phyloP scores from a whole-genome alignment of 148 eudicot species.

The Drosera capensis region DNA sequence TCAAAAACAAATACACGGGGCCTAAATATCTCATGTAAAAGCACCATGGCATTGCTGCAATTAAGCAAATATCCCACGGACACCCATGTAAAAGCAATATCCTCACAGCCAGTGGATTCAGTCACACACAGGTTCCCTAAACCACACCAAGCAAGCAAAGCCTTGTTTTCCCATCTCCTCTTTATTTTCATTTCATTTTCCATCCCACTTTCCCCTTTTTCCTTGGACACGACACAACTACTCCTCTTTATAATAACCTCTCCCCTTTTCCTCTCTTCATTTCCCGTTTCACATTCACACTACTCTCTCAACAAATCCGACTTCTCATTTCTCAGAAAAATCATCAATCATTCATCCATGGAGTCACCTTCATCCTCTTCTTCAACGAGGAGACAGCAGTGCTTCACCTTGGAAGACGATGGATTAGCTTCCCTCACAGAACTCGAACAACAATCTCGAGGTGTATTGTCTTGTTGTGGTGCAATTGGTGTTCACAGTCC shows the following conservation, averaged over 20 bases:
- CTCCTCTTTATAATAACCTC: background rate
- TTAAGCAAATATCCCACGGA: no score
- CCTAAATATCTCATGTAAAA: no score
- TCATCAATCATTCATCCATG: constrained; percentile 7
- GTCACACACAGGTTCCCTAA: constrained; percentile 18
- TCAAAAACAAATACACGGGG: no score
- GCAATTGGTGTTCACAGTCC: constrained; percentile 6
- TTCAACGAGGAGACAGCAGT: constrained; percentile 15
- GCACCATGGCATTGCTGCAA: no score
- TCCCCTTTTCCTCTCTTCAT: background rate
- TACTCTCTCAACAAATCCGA: background rate
- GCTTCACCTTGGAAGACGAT: constrained; percentile 27
- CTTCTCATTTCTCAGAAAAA: background rate
- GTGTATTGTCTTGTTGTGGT: constrained; percentile 19
- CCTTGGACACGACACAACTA: background rate
- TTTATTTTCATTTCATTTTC: background rate
- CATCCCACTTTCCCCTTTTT: no score
- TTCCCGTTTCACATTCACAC: constrained; percentile 4
- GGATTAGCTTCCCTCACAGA: constrained; percentile 32
- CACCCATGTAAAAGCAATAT: no score
- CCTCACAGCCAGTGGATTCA: constrained; percentile 58
- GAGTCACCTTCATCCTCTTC: no score
- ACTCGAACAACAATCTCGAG: no score
- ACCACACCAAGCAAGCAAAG: constrained; percentile 18
- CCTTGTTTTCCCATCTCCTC: constrained; percentile 6